Evolutionary conservation across 352 stramenopile genomes (phyloP).

Genomic region (Globisporangium apiculatum): DNA sequence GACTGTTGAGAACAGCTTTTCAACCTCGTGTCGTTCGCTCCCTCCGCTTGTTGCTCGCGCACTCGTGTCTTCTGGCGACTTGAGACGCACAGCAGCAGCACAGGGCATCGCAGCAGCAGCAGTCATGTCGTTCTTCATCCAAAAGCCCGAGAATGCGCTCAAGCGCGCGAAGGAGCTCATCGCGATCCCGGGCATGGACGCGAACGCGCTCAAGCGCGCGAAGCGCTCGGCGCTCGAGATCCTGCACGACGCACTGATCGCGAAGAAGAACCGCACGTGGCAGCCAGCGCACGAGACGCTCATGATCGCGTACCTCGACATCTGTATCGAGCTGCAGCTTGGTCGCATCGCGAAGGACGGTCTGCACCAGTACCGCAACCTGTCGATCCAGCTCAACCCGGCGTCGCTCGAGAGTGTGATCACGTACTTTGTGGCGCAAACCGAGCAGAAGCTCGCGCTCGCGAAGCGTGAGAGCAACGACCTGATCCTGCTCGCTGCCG

Average conservation of each 20-base stretch:
- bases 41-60: no score
- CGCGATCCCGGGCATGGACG: slow-evolving; percentile 67
- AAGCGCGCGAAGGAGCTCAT: slow-evolving; percentile 88
- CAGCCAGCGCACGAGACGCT: slow-evolving; percentile 96
- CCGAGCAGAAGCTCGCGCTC: slow-evolving; percentile 81
- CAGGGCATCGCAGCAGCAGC: background rate
- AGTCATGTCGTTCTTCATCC: slow-evolving; percentile 79
- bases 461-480: slow-evolving; percentile 86
- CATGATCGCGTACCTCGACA: slow-evolving; percentile 95
- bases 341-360: slow-evolving; percentile 95
- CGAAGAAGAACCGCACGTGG: slow-evolving; percentile 95
- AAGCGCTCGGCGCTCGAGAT: slow-evolving; percentile 82
- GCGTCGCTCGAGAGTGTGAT: slow-evolving; percentile 95
- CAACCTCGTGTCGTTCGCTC: no score
- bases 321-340: slow-evolving; percentile 94
- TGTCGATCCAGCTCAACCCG: slow-evolving; percentile 92
- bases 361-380: slow-evolving; percentile 97
- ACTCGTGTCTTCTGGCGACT: no score
- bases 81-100: no score
- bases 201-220: slow-evolving; percentile 60
- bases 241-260: slow-evolving; percentile 92
- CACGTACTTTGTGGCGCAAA: slow-evolving; percentile 87
- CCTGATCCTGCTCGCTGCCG: slow-evolving; percentile 69
- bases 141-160: slow-evolving; percentile 90
- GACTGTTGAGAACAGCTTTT: no score